Percentiles rank a stretch among this genome's conserved stretches.
These are phyloP conservation scores for Yamadazyma kitorensis DNA, from an alignment of 805 yeast genomes.

Conservation along the genomic window DNA sequence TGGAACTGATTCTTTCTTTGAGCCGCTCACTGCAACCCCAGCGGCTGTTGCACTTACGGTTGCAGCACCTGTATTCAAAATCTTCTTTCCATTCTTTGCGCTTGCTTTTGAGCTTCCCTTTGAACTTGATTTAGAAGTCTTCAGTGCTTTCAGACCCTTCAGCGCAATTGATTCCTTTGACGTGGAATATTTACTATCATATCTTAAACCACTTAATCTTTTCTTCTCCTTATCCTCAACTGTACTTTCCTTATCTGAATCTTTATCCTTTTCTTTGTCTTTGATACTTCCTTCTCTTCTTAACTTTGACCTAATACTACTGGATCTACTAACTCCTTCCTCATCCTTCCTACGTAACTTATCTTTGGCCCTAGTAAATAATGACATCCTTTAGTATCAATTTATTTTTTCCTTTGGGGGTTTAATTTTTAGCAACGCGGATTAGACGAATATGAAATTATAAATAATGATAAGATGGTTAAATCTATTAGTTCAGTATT, in stretches of 20 bases:
- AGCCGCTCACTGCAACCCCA: neutral
- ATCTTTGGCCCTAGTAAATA: slow-evolving; percentile 13
- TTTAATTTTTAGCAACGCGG: neutral
- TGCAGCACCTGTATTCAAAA: no score
- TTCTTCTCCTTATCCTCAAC: slow-evolving; percentile 13
- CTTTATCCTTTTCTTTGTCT: neutral
- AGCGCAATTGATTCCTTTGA: slow-evolving; percentile 7
- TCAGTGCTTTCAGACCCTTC: neutral
- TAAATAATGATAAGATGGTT: no score
- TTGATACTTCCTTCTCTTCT: neutral
- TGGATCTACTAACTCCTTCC: slow-evolving; percentile 5
- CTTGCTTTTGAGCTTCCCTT: neutral
- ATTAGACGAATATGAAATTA: no score
- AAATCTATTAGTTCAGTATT: no score
- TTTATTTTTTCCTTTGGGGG: slow-evolving; percentile 4
- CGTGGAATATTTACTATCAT: slow-evolving; percentile 5
- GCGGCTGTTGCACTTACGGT: no score
- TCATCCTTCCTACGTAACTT: slow-evolving; percentile 10
- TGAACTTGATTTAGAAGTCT: neutral
- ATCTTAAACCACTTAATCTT: slow-evolving; percentile 14
- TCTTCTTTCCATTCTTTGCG: slow-evolving; percentile 1
- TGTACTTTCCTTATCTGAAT: slow-evolving; percentile 2
- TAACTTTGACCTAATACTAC: slow-evolving; percentile 7
- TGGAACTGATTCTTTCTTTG: no score
- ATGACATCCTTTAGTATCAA: slow-evolving; percentile 7